Base-by-base conservation (phyloP, 176 grass and related monocot species). In the Avena atlantica region DNA sequence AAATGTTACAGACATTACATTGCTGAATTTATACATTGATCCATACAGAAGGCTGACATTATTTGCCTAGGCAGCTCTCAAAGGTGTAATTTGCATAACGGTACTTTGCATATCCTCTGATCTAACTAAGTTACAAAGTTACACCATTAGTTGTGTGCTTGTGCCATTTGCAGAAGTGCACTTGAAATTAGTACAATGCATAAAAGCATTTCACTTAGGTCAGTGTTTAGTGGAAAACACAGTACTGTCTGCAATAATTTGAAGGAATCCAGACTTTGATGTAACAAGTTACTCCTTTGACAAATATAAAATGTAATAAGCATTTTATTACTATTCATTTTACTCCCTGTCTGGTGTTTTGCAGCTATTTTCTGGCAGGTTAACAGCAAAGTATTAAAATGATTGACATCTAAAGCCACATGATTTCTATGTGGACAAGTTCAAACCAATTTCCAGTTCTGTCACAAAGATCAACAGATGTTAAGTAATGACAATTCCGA, bases 81-180 rank as follows among this genome's bases (percentile, higher is more conserved):
- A 80, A 76, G 25, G 10, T 47, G 31, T 37, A 72, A 63, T 34
- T 78, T 65, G 34, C 47, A 87, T 48, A 67, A n/a, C n/a, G n/a
- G n/a, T n/a, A n/a, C n/a, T n/a, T n/a, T n/a, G n/a, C 47, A 87
- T 48, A 67, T 50, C 76, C 67, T 66, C 76, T 9, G 13, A 55
- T 25, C 66, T 62, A 76, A 74, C 6, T 78, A 16, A 85, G 87
- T 40, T 78, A 86, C 16, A 64, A 21, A 70, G 78, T 70, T 76
- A 23, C 56, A 76, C 44, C 58, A 48, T 37, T 66, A 49, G 56
- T 74, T 84, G 14, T 31, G 49, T 20, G 25, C 6, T 56, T 76
- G 13, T 57, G 62, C 20, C 66, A 79, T 80, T 40, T 75, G 14
- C 25, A 74, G 37, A 24, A 59, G 61, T 68, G 40, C 76, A 74